Evolutionary conservation across 2,329 filamentous ascomycete genomes (phyloP).

Genomic region (Fusarium nisikadoi): DNA sequence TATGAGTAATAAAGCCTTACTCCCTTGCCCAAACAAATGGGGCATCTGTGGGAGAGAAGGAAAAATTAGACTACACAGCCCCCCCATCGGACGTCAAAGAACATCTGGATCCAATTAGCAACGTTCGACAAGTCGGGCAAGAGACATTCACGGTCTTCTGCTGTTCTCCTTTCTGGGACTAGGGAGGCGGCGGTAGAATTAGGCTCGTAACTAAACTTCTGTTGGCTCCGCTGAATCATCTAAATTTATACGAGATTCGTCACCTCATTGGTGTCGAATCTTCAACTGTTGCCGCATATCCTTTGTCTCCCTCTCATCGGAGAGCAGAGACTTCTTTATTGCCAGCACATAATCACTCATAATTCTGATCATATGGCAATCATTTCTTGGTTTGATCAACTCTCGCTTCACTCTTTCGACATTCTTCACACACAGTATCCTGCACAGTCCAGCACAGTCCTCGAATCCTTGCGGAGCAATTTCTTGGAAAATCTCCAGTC

Average conservation of each 20-base stretch:
- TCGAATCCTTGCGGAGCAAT: constrained; percentile 29
- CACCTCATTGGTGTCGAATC: not conserved
- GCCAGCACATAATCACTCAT: not conserved
- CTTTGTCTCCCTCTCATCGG: not conserved
- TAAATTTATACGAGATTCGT: constrained; percentile 24
- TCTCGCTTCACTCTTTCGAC: not conserved
- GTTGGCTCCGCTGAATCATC: constrained; percentile 13
- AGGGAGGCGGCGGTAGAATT: constrained; percentile 24
- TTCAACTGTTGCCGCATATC: not conserved
- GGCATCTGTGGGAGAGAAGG: not conserved
- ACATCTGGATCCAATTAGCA: constrained; percentile 22
- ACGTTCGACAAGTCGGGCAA: not conserved
- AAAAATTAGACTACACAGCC: constrained; percentile 34
- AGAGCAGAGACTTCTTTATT: not conserved
- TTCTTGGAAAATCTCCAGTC: constrained; percentile 34
- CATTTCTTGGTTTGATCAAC: constrained; percentile 24
- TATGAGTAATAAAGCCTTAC: constrained; percentile 21
- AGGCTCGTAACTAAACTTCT: constrained; percentile 38
- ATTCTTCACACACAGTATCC: constrained; percentile 25
- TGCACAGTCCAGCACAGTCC: constrained; percentile 24
- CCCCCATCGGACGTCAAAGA: constrained; percentile 18
- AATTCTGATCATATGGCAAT: constrained; percentile 15
- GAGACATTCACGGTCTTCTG: not conserved
- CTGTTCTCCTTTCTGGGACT: constrained; percentile 8
- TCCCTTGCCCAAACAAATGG: constrained; percentile 35